These are phyloP conservation scores for Cryptococcus sp. DNA, from an alignment of 1,284 basidiomycete genomes.

Conservation along the genomic window DNA sequence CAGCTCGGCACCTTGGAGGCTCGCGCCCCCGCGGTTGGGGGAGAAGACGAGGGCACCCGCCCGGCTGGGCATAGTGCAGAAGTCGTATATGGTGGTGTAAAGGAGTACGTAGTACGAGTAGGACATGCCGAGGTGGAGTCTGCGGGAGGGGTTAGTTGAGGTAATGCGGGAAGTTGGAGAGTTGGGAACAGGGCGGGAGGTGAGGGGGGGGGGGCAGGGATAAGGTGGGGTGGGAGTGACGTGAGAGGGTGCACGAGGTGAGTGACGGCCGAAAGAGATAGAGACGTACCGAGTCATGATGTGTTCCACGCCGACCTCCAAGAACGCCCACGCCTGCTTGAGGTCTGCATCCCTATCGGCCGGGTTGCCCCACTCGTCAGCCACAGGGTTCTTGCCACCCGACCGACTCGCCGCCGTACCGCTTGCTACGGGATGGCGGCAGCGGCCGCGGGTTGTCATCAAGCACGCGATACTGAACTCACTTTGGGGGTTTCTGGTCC, in stretches of 20 bases:
- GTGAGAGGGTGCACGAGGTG: too few species aligned
- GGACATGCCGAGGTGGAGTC: slow-evolving; percentile 80
- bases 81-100: slow-evolving; percentile 94
- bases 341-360: slow-evolving; percentile 44
- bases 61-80: slow-evolving; percentile 63
- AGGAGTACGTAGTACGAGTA: slow-evolving; percentile 90
- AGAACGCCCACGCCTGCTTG: slow-evolving; percentile 80
- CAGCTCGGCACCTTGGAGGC: slow-evolving; percentile 90
- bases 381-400: background rate
- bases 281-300: slow-evolving; percentile 69
- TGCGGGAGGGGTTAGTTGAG: slow-evolving; percentile 13
- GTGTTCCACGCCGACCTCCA: slow-evolving; percentile 84
- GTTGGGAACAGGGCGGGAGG: too few species aligned
- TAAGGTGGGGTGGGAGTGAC: background rate
- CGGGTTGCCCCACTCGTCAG: background rate
- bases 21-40: slow-evolving; percentile 65
- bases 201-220: too few species aligned
- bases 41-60: slow-evolving; percentile 20
- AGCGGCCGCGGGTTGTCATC: background rate
- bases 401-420: background rate
- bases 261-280: background rate
- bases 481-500: slow-evolving; percentile 41
- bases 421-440: background rate
- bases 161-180: background rate
- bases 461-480: slow-evolving; percentile 11